These are phyloP conservation scores for Sordaria brevicollis DNA, from an alignment of 495 filamentous ascomycete genomes.

Conservation along the genomic window DNA sequence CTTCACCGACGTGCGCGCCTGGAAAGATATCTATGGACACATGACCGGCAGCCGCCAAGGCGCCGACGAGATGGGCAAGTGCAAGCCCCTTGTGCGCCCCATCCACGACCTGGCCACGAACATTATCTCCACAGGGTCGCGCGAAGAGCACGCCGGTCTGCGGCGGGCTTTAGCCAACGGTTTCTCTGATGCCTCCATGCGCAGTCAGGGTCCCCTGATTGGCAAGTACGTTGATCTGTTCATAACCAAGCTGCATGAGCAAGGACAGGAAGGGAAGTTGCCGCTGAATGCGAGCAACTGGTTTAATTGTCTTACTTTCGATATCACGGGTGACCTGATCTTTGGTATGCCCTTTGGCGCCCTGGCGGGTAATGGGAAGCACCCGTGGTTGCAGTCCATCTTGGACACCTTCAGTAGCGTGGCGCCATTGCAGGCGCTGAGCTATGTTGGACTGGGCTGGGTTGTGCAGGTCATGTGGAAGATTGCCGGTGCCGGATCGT, in stretches of 20 bases:
- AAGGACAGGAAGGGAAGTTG: conserved; percentile 1
- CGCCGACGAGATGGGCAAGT: conserved; percentile 21
- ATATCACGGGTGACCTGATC: conserved; percentile 45
- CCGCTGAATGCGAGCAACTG: conserved; percentile 30
- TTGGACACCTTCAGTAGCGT: conserved; percentile 14
- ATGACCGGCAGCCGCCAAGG: conserved; percentile 8
- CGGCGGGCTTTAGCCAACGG: conserved; percentile 38
- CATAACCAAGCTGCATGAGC: conserved; percentile 22
- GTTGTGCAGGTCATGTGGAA: neutral
- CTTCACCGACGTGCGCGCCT: conserved; percentile 42
- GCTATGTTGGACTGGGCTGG: conserved; percentile 11
- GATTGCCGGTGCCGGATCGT: neutral
- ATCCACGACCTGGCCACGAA: neutral
- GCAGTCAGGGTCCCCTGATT: conserved; percentile 29
- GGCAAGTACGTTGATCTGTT: conserved; percentile 28
- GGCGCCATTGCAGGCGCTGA: conserved; percentile 16
- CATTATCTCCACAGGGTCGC: conserved; percentile 20
- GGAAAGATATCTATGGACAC: conserved; percentile 49
- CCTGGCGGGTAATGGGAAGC: conserved; percentile 21
- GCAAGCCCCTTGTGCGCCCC: conserved; percentile 15
- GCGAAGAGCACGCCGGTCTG: conserved; percentile 27
- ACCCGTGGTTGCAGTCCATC: conserved; percentile 25
- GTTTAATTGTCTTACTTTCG: conserved; percentile 48
- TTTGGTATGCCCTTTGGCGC: conserved; percentile 46
- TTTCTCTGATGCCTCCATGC: conserved; percentile 36